Percentiles rank a stretch among this genome's conserved stretches.
Conservation (phyloP, 1,284 basidiomycete genomes). For the Inonotus hispidus region DNA sequence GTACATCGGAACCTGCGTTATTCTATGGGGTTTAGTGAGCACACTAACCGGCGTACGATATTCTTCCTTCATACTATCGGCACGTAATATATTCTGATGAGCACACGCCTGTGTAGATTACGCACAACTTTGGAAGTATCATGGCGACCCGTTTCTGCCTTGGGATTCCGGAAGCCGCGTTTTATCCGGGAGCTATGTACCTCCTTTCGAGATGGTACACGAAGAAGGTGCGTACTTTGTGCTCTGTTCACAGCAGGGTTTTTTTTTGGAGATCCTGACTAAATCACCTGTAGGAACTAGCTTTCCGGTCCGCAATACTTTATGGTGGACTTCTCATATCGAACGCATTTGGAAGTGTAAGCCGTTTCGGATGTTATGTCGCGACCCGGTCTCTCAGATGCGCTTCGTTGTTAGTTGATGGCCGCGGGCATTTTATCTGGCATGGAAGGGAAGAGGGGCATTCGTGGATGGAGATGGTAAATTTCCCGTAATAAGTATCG, state of each 20-base stretch:
- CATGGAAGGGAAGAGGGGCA: constrained; percentile 65
- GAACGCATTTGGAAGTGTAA: constrained; percentile 69
- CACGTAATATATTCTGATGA: background rate
- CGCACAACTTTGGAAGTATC: constrained; percentile 50
- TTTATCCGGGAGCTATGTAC: constrained; percentile 23
- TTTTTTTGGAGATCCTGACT: constrained; percentile 48
- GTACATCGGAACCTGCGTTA: constrained; percentile 55
- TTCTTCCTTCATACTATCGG: background rate
- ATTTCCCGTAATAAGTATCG: constrained; percentile 12
- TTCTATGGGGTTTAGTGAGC: constrained; percentile 61
- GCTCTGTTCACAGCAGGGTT: background rate
- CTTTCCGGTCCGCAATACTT: constrained; percentile 64
- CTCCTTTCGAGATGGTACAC: constrained; percentile 24
- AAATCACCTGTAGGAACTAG: constrained; percentile 49
- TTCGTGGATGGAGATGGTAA: constrained; percentile 68
- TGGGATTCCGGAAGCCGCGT: constrained; percentile 48
- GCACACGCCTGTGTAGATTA: constrained; percentile 34
- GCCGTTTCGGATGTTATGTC: constrained; percentile 24
- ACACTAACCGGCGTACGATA: constrained; percentile 50
- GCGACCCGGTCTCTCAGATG: constrained; percentile 1
- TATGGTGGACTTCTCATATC: constrained; percentile 66
- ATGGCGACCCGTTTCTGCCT: constrained; percentile 56
- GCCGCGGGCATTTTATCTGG: constrained; percentile 64
- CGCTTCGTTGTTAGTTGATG: constrained; percentile 40
- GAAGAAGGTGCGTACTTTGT: constrained; percentile 25